Conservation (phyloP, 1,284 basidiomycete genomes). For the Boletus semigastroideus region DNA sequence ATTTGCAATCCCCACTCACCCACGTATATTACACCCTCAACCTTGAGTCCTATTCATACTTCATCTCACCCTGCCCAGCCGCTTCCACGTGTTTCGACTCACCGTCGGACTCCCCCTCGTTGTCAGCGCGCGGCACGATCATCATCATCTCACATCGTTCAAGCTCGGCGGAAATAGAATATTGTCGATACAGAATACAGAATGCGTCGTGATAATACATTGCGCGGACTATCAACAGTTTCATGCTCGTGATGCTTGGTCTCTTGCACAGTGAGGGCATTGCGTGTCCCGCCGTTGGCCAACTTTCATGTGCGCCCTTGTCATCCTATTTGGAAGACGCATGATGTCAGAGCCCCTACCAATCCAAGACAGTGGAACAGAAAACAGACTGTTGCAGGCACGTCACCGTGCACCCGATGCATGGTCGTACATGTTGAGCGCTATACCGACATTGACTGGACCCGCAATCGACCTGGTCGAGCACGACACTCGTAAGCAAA, state of each 20-base stretch:
- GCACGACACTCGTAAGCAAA: constrained; percentile 17
- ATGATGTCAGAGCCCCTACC: constrained; percentile 3
- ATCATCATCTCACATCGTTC: constrained; percentile 12
- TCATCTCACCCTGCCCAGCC: background rate
- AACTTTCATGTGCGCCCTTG: constrained; percentile 21
- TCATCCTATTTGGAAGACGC: constrained; percentile 16
- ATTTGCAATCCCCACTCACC: constrained; percentile 10
- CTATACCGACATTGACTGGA: constrained; percentile 42
- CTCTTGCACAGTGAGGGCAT: constrained; percentile 25
- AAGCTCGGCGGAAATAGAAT: constrained; percentile 3
- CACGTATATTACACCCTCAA: constrained; percentile 4
- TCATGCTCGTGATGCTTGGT: constrained; percentile 9
- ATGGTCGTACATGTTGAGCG: constrained; percentile 31
- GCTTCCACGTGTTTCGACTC: background rate
- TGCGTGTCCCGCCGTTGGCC: constrained; percentile 16
- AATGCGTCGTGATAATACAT: background rate
- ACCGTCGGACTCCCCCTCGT: constrained; percentile 14
- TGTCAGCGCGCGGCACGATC: constrained; percentile 23
- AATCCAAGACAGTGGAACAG: background rate
- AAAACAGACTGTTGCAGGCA: constrained; percentile 36
- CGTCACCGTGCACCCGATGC: constrained; percentile 34
- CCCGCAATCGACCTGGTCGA: constrained; percentile 40
- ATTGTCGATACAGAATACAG: background rate
- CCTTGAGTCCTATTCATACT: background rate
- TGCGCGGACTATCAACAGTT: background rate